These are phyloP conservation scores for Tolypocladium inflatum DNA, from an alignment of 2,329 filamentous ascomycete genomes.

Conservation along the genomic window DNA sequence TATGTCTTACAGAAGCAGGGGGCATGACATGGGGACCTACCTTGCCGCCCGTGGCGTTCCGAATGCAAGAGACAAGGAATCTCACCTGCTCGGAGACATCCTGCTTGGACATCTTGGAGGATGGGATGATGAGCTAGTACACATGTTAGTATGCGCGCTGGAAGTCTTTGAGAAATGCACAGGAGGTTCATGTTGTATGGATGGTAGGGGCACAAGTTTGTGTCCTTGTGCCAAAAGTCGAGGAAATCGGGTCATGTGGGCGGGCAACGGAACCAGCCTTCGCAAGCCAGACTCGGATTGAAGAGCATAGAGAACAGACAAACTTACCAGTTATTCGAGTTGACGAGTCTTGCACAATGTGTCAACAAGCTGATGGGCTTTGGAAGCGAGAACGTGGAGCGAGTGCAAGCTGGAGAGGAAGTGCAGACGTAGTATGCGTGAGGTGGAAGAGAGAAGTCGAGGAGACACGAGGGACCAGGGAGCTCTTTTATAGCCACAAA, in stretches of 20 bases:
- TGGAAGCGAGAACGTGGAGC: background rate
- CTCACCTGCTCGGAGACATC: conserved; percentile 49
- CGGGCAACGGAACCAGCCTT: background rate
- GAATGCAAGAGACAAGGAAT: conserved; percentile 59
- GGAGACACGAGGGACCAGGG: background rate
- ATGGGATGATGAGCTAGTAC: background rate
- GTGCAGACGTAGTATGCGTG: background rate
- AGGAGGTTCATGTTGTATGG: too few relatives aligned
- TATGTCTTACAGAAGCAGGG: background rate
- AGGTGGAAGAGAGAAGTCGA: background rate
- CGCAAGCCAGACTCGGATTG: background rate
- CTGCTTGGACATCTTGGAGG: conserved; percentile 26
- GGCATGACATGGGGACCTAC: conserved; percentile 26
- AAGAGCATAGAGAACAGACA: background rate
- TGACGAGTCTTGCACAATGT: background rate
- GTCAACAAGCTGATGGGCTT: background rate
- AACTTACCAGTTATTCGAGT: background rate
- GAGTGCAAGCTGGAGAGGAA: background rate
- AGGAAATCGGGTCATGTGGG: background rate
- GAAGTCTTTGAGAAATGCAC: background rate
- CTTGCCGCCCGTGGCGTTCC: conserved; percentile 48
- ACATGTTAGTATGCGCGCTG: background rate
- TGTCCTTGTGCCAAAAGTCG: background rate
- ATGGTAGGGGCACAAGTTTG: background rate
- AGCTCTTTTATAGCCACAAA: background rate